A percentile compares a stretch with the other conserved stretches of the same genome.
Evolutionary conservation across 257 asterid genomes (phyloP).

Genomic region (Sherardia arvensis): DNA sequence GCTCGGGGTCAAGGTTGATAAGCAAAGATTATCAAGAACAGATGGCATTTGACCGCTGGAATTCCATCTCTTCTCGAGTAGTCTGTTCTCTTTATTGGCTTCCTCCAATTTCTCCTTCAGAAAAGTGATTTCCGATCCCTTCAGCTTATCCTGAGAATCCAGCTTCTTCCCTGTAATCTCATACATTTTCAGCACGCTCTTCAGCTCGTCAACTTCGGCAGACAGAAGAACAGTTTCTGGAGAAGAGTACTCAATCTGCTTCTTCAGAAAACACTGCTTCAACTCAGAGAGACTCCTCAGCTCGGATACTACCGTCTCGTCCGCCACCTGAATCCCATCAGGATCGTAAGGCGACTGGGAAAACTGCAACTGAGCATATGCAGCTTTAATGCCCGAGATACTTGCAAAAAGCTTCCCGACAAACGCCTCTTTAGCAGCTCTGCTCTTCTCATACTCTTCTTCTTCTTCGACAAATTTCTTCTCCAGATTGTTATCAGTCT

Average conservation of each 20-base stretch:
- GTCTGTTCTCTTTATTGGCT: constrained; percentile 38
- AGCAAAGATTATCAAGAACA: constrained; percentile 19
- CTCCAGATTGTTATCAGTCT: neutral
- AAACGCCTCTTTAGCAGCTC: constrained; percentile 44
- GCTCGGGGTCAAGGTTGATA: constrained; percentile 39
- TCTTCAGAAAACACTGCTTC: constrained; percentile 54
- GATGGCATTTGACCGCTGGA: constrained; percentile 36
- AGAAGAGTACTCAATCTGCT: constrained; percentile 37
- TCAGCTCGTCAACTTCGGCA: constrained; percentile 65
- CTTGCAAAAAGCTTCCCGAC: constrained; percentile 67
- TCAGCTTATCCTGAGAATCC: constrained; percentile 69
- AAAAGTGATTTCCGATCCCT: constrained; percentile 69
- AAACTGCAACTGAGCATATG: constrained; percentile 62
- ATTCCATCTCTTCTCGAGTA: constrained; percentile 48
- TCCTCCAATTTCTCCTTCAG: constrained; percentile 64
- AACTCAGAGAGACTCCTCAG: constrained; percentile 55
- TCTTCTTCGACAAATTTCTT: constrained; percentile 17
- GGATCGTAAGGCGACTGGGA: constrained; percentile 79
- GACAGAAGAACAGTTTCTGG: constrained; percentile 37
- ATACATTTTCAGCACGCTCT: constrained; percentile 41
- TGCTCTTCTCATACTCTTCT: constrained; percentile 21
- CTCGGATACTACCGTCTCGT: constrained; percentile 48
- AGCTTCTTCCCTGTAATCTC: constrained; percentile 56
- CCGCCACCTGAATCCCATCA: constrained; percentile 74
- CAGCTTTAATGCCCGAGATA: constrained; percentile 61